These are phyloP conservation scores for Clarkia xantiana DNA, from an alignment of 345 rosid genomes.

Conservation along the genomic window DNA sequence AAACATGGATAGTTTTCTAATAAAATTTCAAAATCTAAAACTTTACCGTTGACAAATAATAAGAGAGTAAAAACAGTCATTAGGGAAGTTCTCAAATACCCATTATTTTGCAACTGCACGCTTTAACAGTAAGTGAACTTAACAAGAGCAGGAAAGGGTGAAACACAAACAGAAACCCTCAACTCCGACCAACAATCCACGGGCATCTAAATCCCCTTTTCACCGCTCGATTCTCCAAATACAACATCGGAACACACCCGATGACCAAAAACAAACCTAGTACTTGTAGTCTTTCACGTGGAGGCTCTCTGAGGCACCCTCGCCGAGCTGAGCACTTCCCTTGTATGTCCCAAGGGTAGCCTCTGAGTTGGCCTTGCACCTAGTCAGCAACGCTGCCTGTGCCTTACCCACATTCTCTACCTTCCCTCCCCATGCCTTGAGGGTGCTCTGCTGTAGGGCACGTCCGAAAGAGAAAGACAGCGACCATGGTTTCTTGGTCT, in stretches of 20 bases:
- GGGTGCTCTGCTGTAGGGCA: conserved; percentile 82
- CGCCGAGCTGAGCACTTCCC: conserved; percentile 56
- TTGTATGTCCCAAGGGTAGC: conserved; percentile 77
- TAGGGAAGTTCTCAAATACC: too few relatives aligned
- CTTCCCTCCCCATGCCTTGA: conserved; percentile 81
- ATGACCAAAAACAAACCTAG: conserved; percentile 5
- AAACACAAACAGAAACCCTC: too few relatives aligned
- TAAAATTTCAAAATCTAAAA: too few relatives aligned
- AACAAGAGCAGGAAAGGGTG: too few relatives aligned
- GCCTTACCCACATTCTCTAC: conserved; percentile 53
- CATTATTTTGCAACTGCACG: too few relatives aligned
- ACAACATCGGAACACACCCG: neutral
- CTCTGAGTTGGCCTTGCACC: conserved; percentile 79
- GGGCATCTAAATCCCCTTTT: too few relatives aligned
- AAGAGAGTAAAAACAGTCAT: too few relatives aligned
- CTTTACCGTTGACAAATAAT: too few relatives aligned
- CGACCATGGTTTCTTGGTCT: conserved; percentile 76
- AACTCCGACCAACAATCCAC: too few relatives aligned
- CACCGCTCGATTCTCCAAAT: neutral
- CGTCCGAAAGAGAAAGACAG: conserved; percentile 81
- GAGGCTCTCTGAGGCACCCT: conserved; percentile 80
- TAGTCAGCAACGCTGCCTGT: conserved; percentile 35
- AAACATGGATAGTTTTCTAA: too few relatives aligned
- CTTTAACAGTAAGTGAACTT: too few relatives aligned
- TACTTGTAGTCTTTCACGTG: conserved; percentile 86